These are phyloP conservation scores for Fusarium xylarioides DNA, from an alignment of 2,329 filamentous ascomycete genomes.

Conservation along the genomic window DNA sequence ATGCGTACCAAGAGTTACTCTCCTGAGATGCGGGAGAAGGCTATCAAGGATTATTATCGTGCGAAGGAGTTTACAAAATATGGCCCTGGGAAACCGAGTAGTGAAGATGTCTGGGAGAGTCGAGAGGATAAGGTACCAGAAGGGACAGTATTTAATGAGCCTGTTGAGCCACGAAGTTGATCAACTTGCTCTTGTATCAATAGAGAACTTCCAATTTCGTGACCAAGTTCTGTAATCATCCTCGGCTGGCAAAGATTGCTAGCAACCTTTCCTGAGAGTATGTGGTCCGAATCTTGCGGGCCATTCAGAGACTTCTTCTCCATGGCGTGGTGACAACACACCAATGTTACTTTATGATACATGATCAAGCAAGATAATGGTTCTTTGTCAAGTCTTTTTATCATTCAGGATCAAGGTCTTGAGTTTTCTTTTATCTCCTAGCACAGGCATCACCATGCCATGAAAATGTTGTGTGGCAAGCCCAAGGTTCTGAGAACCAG, in stretches of 20 bases:
- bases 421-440: no score
- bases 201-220: background rate
- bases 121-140: conserved; percentile 68
- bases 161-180: conserved; percentile 46
- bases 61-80: conserved; percentile 73
- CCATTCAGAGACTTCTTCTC: background rate
- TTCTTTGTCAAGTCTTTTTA: no score
- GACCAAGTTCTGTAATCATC: background rate
- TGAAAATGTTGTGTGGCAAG: no score
- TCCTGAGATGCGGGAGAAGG: conserved; percentile 66
- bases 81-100: conserved; percentile 70
- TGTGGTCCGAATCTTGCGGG: background rate
- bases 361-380: background rate
- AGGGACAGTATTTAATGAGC: conserved; percentile 56
- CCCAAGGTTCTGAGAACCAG: background rate
- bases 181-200: background rate
- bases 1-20: conserved; percentile 80
- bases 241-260: background rate
- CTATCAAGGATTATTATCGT: conserved; percentile 74
- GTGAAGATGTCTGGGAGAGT: conserved; percentile 89
- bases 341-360: background rate
- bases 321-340: no score
- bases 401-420: no score
- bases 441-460: no score
- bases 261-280: no score